Base-by-base conservation (phyloP, 2,329 filamentous ascomycete genomes). In the Rutstroemia sydowiana region DNA sequence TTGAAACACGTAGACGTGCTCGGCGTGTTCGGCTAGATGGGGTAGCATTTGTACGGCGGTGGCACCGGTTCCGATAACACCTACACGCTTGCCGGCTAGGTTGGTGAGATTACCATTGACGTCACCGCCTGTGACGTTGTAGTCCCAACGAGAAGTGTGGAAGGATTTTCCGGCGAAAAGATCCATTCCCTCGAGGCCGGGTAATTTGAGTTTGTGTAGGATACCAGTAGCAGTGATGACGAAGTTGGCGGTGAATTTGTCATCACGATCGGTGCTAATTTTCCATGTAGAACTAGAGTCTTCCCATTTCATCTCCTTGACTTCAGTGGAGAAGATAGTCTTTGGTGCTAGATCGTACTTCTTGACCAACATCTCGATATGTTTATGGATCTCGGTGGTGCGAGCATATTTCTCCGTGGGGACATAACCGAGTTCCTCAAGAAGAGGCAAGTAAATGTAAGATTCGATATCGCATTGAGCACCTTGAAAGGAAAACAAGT, bases 21-120 rank as follows among this genome's bases (percentile, higher is more conserved):
- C 68, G 5, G 73, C 75, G 3, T 72, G 68, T 39, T 75, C 75
- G 3, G 73, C 72, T 31, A 82, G 69, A 51, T 81, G 77, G 1
- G 79, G 78, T 30, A 80, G 69, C 57, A 82, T 80, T 57, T 82
- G 79, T 3, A 73, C 75, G 2, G 78, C 77, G 0, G 78, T 81
- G 34, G 78, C 78, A 13, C 77, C 76, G 60, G 80, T 82, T 4
- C 80, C 79, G 37, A 84, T 75, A 16, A 83, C 65, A 1, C 74
- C 79, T 41, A 83, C 73, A 45, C 71, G 73, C 68, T 81, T 81
- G 14, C 69, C 75, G 28, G 66, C 63, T 20, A 79, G 59, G 48
- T 74, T 71, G 40, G 13, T 39, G 2, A 51, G 34, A 26, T 51
- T 48, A 1, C 49, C 49, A 26, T 46, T 48, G 11, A 47, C 36